phyloP scores from a whole-genome alignment of 805 yeast genomes.

The Spathaspora boniae region DNA sequence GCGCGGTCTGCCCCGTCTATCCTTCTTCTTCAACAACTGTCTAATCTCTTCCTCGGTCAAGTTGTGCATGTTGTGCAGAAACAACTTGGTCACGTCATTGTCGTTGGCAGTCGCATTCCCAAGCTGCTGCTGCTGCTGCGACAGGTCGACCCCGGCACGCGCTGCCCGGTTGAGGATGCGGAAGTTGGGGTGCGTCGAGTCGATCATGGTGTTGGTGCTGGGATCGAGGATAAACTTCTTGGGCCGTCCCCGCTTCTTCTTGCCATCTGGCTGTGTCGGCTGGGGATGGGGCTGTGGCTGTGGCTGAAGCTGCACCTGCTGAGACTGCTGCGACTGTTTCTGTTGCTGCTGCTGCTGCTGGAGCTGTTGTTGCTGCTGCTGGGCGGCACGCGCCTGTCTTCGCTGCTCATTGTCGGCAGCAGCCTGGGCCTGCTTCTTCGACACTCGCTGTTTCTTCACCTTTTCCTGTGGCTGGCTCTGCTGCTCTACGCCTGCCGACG shows the following conservation, averaged over 20 bases:
- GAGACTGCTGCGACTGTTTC: constrained; percentile 8
- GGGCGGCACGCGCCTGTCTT: constrained; percentile 12
- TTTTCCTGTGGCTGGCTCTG: too few species aligned
- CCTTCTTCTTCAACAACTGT: constrained; percentile 36
- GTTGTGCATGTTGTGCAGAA: constrained; percentile 25
- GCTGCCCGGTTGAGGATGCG: constrained; percentile 32
- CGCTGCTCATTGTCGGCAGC: constrained; percentile 11
- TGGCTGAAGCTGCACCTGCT: constrained; percentile 10
- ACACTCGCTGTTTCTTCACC: too few species aligned
- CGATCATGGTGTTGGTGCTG: constrained; percentile 38
- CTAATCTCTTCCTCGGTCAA: constrained; percentile 32
- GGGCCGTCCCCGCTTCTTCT: constrained; percentile 42
- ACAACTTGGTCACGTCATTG: constrained; percentile 16
- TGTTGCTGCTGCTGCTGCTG: constrained; percentile 6
- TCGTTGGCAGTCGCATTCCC: constrained; percentile 4
- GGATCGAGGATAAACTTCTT: constrained; percentile 39
- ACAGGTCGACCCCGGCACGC: constrained; percentile 6
- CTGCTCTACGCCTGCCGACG: too few species aligned
- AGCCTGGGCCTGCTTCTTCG: too few species aligned
- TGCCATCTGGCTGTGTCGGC: constrained; percentile 15
- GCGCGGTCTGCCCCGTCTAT: constrained; percentile 49
- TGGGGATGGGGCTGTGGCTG: constrained; percentile 11
- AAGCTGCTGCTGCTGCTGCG: neutral
- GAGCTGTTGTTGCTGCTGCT: constrained; percentile 9
- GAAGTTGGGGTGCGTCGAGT: constrained; percentile 39